Evolutionary conservation across 1,284 basidiomycete species (phyloP), one percentile per base, ranked within the genome.

Genomic region (Afroboletus lepidellus): DNA sequence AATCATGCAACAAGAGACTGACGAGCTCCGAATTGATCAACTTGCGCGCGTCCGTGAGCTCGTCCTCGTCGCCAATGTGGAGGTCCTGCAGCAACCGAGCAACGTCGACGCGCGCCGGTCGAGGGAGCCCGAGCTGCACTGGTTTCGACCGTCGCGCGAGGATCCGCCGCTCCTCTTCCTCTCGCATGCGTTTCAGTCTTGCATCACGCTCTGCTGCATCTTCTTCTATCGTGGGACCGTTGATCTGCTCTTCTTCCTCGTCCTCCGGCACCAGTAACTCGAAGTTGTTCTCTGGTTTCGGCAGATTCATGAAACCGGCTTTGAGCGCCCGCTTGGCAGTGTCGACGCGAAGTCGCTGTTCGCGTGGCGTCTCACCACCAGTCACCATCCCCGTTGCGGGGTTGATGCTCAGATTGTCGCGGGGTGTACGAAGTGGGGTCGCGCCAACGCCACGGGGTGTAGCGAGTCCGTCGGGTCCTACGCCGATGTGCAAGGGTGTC

Each of bases 201-300:
- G 90, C 92, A 68, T 99, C 95, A 23, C 96, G 80, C 66, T 97
- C 94, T 1, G 94, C 90, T 0, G 94, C 94, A 70, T 99, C 96
- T 70, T 96, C 92, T 60, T 88, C 89, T 0, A 78, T 72, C 55
- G 81, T 53, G 13, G 66, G 65, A 5, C 65, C 71, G 9, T 66
- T 75, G 21, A 69, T 72, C 9, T 72, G 74, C 2, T 74, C 81
- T 2, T 83, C 83, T 11, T 80, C 83, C 54, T 94, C 93, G 23
- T 91, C 88, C 58, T 94, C 92, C 5, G 93, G 93, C 5, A 98
- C 85, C 23, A 96, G 82, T 39, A 99, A 75, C 71, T 99, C 95
- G 64, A 98, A 99, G 71, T 99, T 96, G 70, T 99, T 99, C 74
- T 98, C 94, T 0, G 97, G 95, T 59, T 85, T 87, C 0, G 97